Percentiles rank a stretch among this genome's conserved stretches.
Evolutionary conservation across 2,329 filamentous ascomycete genomes (phyloP).

Genomic region (Ascochyta pisi): DNA sequence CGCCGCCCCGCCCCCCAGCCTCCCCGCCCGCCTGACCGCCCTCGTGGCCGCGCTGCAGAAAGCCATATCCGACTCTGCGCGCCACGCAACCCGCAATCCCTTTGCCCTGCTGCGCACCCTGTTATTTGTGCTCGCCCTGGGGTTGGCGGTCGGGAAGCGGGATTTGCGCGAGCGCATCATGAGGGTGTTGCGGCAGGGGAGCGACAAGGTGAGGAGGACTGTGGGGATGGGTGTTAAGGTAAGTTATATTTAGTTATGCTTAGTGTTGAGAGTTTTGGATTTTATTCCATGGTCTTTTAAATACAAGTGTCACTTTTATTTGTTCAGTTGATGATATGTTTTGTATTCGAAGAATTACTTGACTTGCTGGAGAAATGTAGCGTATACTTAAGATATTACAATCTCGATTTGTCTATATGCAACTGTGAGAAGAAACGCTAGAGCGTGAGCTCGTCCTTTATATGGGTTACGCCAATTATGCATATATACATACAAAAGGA

Average conservation of each 20-base stretch:
- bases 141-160: slow-evolving; percentile 76
- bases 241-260: slow-evolving; percentile 75
- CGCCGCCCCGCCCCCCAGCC: slow-evolving; percentile 40
- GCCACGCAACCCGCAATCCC: slow-evolving; percentile 61
- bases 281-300: too few relatives aligned
- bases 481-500: too few relatives aligned
- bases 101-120: slow-evolving; percentile 67
- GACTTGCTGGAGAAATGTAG: too few relatives aligned
- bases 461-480: too few relatives aligned
- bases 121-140: slow-evolving; percentile 79
- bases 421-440: too few relatives aligned
- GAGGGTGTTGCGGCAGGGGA: slow-evolving; percentile 71
- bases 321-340: too few relatives aligned
- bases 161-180: slow-evolving; percentile 77
- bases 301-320: too few relatives aligned
- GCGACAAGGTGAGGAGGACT: slow-evolving; percentile 83
- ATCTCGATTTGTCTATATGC: too few relatives aligned
- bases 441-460: too few relatives aligned
- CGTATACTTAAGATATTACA: too few relatives aligned
- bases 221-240: slow-evolving; percentile 98
- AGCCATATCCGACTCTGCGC: slow-evolving; percentile 58
- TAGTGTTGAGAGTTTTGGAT: too few relatives aligned
- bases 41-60: slow-evolving; percentile 57
- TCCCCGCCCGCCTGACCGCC: slow-evolving; percentile 53
- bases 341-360: too few relatives aligned